Percentiles rank a stretch among this genome's conserved stretches.
These are phyloP conservation scores for Eutypella sp. DNA, from an alignment of 2,329 filamentous ascomycete genomes.

Conservation along the genomic window DNA sequence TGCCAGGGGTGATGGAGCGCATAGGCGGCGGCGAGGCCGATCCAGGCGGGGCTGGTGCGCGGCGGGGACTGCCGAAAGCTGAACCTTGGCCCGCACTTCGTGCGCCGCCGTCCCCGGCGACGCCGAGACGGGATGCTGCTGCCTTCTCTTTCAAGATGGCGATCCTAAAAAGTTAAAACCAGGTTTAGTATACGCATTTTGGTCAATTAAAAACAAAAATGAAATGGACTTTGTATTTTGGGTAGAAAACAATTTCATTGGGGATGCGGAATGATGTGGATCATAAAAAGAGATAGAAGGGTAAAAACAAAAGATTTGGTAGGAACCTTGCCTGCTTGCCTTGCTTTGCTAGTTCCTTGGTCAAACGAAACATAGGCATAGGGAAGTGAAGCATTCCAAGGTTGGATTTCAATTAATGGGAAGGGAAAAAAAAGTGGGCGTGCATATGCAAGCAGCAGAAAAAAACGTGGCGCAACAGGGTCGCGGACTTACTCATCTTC, in stretches of 20 bases:
- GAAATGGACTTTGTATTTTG: too few species aligned
- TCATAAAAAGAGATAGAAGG: too few species aligned
- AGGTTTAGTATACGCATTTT: too few species aligned
- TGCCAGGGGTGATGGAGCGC: constrained; percentile 11
- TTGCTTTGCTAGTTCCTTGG: too few species aligned
- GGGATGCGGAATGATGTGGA: background rate
- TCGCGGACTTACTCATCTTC: constrained; percentile 51
- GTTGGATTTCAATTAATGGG: background rate
- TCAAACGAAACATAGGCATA: too few species aligned
- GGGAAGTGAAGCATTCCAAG: too few species aligned
- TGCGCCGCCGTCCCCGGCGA: constrained; percentile 31
- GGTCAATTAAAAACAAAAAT: too few species aligned
- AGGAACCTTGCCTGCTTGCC: too few species aligned
- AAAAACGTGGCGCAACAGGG: background rate
- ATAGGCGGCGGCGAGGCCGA: constrained; percentile 12
- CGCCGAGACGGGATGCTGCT: constrained; percentile 43
- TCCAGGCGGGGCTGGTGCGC: constrained; percentile 22
- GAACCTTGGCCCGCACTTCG: constrained; percentile 6
- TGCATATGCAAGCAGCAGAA: too few species aligned
- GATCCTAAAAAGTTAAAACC: constrained; percentile 32
- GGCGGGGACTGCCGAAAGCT: constrained; percentile 18
- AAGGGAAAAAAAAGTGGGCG: too few species aligned
- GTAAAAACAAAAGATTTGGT: too few species aligned
- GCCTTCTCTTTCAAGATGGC: constrained; percentile 48
- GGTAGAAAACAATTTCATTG: too few species aligned